Evolutionary conservation across 129 eudicot species (phyloP).

Genomic region (Smallanthus sonchifolius): DNA sequence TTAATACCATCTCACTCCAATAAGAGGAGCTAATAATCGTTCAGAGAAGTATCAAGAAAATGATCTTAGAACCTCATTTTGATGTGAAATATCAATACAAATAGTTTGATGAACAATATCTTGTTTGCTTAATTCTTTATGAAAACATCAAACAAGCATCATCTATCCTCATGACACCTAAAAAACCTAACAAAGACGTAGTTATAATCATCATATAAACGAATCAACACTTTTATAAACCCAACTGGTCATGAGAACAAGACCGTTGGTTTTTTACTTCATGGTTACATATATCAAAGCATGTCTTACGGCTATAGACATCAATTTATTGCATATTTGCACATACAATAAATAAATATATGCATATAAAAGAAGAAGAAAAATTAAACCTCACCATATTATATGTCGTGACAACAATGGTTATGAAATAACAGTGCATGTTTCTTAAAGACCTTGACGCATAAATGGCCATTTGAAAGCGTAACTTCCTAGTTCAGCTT

Average conservation of each 20-base stretch:
- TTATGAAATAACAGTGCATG: neutral
- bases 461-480: neutral
- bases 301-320: neutral
- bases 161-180: neutral
- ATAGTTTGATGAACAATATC: neutral
- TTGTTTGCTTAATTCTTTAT: neutral
- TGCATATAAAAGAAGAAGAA: neutral
- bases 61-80: neutral
- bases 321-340: neutral
- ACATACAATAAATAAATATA: neutral
- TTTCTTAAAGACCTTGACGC: neutral
- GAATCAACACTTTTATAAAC: neutral
- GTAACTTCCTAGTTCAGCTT: neutral
- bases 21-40: no score
- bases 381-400: neutral
- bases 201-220: neutral
- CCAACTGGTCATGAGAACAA: neutral
- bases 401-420: neutral
- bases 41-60: neutral
- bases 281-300: neutral
- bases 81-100: neutral
- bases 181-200: neutral
- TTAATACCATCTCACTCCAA: neutral
- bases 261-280: neutral
- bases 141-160: conserved; percentile 7